phyloP scores from a whole-genome alignment of 202 grass and related monocot genomes.

The Carex sylvatica region DNA sequence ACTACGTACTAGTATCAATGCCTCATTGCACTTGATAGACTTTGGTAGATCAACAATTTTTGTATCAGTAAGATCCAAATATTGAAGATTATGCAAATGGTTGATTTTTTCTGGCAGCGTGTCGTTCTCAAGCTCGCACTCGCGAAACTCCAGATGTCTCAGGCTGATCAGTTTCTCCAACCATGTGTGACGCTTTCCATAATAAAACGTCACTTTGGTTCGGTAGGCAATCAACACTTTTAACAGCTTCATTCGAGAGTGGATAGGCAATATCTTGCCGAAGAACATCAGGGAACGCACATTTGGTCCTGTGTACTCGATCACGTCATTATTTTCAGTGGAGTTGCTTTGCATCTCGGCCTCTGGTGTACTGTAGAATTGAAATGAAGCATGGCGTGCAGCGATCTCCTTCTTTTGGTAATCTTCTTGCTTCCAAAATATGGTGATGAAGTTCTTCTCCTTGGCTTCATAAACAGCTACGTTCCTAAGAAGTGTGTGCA shows the following conservation, averaged over 20 bases:
- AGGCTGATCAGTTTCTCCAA: constrained; percentile 9
- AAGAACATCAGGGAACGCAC: constrained; percentile 20
- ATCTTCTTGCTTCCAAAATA: constrained; percentile 10
- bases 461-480: constrained; percentile 9
- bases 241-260: neutral
- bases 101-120: constrained; percentile 13
- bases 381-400: constrained; percentile 23
- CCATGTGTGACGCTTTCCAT: neutral
- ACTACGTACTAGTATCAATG: neutral
- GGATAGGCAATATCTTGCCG: neutral
- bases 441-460: constrained; percentile 20
- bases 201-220: neutral
- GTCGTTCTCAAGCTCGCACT: neutral
- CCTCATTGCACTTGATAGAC: neutral
- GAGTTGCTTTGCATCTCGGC: neutral
- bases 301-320: neutral
- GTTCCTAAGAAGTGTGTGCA: constrained; percentile 5
- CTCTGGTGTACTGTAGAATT: neutral
- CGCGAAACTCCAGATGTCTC: constrained; percentile 12
- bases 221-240: constrained; percentile 10
- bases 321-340: neutral
- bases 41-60: neutral
- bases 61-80: constrained; percentile 28
- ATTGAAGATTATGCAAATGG: constrained; percentile 14
- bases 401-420: neutral